Conservation (phyloP, 1,284 basidiomycete species). For the Meira nashicola region DNA sequence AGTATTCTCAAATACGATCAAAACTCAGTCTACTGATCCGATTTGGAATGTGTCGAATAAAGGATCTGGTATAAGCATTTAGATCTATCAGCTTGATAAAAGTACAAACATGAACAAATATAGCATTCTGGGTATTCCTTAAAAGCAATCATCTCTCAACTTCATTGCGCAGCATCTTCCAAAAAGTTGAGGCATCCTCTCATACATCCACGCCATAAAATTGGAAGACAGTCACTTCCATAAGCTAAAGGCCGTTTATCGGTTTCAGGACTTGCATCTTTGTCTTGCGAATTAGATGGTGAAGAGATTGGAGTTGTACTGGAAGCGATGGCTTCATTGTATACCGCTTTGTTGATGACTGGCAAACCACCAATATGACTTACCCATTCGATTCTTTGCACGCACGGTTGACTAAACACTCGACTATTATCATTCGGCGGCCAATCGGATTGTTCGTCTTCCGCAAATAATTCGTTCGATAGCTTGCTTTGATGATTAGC, state of each 20-base stretch:
- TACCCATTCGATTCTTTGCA: conserved; percentile 45
- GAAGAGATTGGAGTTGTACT: background rate
- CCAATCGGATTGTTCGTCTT: conserved; percentile 1
- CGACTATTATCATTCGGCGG: conserved; percentile 17
- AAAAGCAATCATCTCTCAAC: too few species aligned
- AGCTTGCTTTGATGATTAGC: background rate
- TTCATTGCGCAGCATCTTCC: too few species aligned
- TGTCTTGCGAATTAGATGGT: background rate
- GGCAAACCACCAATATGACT: conserved; percentile 42
- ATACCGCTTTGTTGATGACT: conserved; percentile 26
- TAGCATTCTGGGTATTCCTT: too few species aligned
- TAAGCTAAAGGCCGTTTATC: background rate
- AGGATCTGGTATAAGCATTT: too few species aligned
- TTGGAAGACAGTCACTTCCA: conserved; percentile 15
- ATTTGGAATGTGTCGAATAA: too few species aligned
- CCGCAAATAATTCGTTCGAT: background rate
- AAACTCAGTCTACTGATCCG: too few species aligned
- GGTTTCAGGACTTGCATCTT: background rate
- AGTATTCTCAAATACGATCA: background rate
- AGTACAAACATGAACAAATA: too few species aligned
- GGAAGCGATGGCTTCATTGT: background rate
- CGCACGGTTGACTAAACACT: conserved; percentile 32
- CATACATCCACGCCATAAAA: conserved; percentile 21
- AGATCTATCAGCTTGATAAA: too few species aligned
- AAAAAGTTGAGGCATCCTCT: conserved; percentile 15